Base-by-base conservation (phyloP, 805 yeast genomes). In the Alloascoidea africana region DNA sequence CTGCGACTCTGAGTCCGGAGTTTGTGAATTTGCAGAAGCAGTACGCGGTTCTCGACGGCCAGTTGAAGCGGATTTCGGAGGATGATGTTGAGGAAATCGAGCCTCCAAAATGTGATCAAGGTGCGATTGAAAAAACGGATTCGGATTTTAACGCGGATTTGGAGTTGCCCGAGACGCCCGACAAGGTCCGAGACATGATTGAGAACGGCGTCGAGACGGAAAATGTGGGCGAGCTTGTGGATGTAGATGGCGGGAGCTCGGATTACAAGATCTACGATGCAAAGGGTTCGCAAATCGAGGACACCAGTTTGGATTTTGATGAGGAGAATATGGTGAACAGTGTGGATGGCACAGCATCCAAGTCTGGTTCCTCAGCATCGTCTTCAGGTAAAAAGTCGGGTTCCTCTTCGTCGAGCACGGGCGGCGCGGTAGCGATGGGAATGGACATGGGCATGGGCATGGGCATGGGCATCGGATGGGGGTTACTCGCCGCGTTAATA, bases 1-100 rank as follows among this genome's bases (percentile, higher is more conserved):
- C 60, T 4, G 73, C 78, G 36, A 58, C 67, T 6, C 53, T 65
- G 14, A 54, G 64, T 38, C 44, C 55, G 0, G 91, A 81, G 55
- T 81, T 46, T 47, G 42, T 48, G 27, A 70, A 70, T 46, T 60
- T 72, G 47, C 61, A 75, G 54, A 38, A 44, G 2, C 65, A 72
- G 56, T 69, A 68, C 39, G 51, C 62, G 35, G 48, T 59, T 16
- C 67, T 23, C 8, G 30, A 23, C n/a, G n/a, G n/a, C n/a, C n/a
- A n/a, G n/a, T 23, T 23, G n/a, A 23, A 23, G n/a, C 8, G n/a
- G 8, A 23, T 23, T 8, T 8, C 13, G 8, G 30, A 23, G n/a
- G 8, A 8, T 8, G n/a, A 23, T 23, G 85, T 78, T 30, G 56
- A 63, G 16, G 30, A 23, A 8, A 23, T 23, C n/a, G 30, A 23